phyloP scores from a whole-genome alignment of 2,329 filamentous ascomycete genomes.

The Aspergillus nomiae region DNA sequence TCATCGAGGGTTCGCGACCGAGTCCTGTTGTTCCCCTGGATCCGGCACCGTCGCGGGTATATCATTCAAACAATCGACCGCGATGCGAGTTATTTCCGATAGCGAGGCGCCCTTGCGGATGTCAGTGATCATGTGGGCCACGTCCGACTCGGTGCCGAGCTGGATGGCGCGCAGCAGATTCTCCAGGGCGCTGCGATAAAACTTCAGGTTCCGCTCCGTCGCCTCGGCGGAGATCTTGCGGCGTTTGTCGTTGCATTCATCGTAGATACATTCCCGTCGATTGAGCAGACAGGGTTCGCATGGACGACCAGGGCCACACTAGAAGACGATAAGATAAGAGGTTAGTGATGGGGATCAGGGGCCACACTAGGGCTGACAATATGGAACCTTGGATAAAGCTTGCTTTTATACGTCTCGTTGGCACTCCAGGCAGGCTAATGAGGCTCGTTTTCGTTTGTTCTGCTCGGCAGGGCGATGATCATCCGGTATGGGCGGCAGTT shows the following conservation, averaged over 20 bases:
- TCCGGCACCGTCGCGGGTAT: neutral
- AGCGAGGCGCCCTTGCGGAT: neutral
- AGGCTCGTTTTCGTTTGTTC: neutral
- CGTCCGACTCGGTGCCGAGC: neutral
- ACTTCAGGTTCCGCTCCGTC: neutral
- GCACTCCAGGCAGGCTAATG: neutral
- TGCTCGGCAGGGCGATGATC: neutral
- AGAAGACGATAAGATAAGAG: neutral
- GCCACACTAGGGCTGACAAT: neutral
- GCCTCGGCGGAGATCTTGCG: neutral
- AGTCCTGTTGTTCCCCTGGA: neutral
- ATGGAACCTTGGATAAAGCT: neutral
- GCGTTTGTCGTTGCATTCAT: conserved; percentile 2
- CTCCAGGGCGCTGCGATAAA: neutral
- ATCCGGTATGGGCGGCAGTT: neutral
- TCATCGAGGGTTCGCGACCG: neutral
- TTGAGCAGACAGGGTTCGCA: neutral
- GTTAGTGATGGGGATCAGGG: neutral
- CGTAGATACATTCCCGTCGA: neutral
- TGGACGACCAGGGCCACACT: neutral
- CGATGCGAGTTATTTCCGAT: neutral
- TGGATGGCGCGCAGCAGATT: neutral
- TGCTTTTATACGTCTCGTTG: conserved; percentile 1
- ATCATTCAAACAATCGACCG: neutral
- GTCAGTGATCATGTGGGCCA: neutral